Base-by-base conservation (phyloP, 2,329 filamentous ascomycete genomes). In the Monosporascus sp. region DNA sequence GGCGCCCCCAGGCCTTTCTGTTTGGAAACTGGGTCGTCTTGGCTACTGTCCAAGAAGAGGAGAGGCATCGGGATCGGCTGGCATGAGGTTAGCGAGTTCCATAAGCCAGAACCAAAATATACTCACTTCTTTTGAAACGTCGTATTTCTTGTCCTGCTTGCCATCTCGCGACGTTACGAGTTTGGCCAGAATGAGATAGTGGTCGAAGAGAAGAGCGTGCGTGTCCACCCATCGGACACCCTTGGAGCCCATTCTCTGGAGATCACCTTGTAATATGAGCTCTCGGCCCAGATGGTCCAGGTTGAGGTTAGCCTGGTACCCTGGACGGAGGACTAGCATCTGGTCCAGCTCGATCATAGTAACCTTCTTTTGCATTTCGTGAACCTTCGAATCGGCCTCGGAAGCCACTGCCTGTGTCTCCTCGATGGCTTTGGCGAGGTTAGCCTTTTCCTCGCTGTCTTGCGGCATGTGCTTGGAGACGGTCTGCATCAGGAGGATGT, bases 1-100 rank as follows among this genome's bases (percentile, higher is more conserved):
- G 83, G 82, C 1, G 82, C 78, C 1, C 85, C 83, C 50, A 93
- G 82, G 44, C 89, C 85, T 67, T 90, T 92, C 61, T 83, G 80
- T 68, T 94, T 96, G 52, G 92, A 82, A 6, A 97, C 88, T 0
- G 94, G 86, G 58, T 96, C 90, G 59, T 99, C 95, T 60, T 93
- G 90, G 60, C 89, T 87, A 68, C 89, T 96, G 70, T 99, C 95
- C 1, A 99, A 77, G 48, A 96, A 89, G 25, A 99, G 77, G 2
- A 99, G 78, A 62, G 96, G 92, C 93, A 99, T 99, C 0, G 94
- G 94, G 58, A 99, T 97, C 6, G 89, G 90, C 76, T 88, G 52
- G 45, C 9, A 37, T 55, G 65, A 71, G 58, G 72, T 65, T 59
- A 59, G 35, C 39, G 48, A 37, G 45, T 18, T 37, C 37, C 44